Evolutionary conservation across 768 basidiomycete species (phyloP), one percentile per base, ranked within the genome.

Genomic region (Megacollybia marginata): DNA sequence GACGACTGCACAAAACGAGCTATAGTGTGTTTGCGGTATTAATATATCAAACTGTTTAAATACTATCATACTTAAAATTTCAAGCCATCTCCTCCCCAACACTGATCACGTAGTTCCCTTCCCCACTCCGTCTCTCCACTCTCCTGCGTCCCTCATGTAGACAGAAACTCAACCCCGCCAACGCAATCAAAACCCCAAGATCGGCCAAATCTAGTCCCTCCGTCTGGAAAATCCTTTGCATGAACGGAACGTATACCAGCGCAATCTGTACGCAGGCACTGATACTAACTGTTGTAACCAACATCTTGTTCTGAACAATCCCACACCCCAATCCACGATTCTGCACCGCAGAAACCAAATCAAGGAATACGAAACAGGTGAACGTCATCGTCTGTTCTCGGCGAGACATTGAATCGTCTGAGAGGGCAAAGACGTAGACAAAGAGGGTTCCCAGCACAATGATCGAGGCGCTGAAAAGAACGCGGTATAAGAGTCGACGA

Each of bases 371-470:
- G 68, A 98, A 98, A 62, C 84, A 87, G 15, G 93, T 88, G 67
- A 98, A 98, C 20, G 95, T 96, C 93, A 97, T 95, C 0, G 95
- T 98, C 66, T 98, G 95, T 55, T 97, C 95, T 55, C 93, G 72
- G 49, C 80, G 72, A 31, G 89, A 85, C 75, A 93, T 82, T 38
- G 78, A 76, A 12, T 91, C 87, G 59, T 97, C 94, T 44, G 80
- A 81, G 45, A 92, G 71, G 28, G 91, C 89, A 59, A 83, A 83
- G 48, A 80, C 75, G 66, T 94, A 96, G 51, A 96, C 78, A 59
- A 88, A 95, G 19, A 94, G 68, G 7, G 91, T 92, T 40, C 92
- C 94, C 23, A 84, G 50, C 16, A 97, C 89, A 61, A 98, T 97
- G 51, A 95, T 85, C 9, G 85, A 81, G 15, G 94, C 94, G 5